phyloP scores from a whole-genome alignment of 768 basidiomycete species.

The Tylopilus vinaceipallidus region DNA sequence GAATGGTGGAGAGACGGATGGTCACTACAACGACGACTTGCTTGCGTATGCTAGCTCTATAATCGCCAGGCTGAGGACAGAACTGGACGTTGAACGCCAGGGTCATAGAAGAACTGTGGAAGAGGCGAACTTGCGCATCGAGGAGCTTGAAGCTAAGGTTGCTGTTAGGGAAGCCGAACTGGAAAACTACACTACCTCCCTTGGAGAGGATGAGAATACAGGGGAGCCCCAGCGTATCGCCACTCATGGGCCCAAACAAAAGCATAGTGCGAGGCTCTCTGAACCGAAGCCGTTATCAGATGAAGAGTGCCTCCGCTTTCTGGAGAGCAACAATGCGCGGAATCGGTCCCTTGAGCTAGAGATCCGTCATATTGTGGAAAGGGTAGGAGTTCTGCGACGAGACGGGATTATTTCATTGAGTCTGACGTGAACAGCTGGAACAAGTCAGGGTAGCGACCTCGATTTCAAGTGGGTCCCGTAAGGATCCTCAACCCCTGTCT shows the following conservation, averaged over 20 bases:
- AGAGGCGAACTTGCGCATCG: slow-evolving; percentile 40
- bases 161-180: slow-evolving; percentile 58
- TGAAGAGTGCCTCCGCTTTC: slow-evolving; percentile 40
- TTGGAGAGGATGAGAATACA: neutral
- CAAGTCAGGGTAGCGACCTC: slow-evolving; percentile 15
- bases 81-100: slow-evolving; percentile 44
- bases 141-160: slow-evolving; percentile 50
- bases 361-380: slow-evolving; percentile 37
- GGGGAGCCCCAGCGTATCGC: neutral
- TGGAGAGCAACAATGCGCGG: slow-evolving; percentile 37
- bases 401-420: neutral
- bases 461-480: neutral
- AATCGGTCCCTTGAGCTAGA: slow-evolving; percentile 47
- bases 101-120: slow-evolving; percentile 41
- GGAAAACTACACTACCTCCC: slow-evolving; percentile 33
- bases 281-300: slow-evolving; percentile 27
- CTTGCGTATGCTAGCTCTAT: slow-evolving; percentile 44
- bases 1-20: neutral
- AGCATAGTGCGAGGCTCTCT: slow-evolving; percentile 1
- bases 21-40: slow-evolving; percentile 25
- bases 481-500: neutral
- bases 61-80: slow-evolving; percentile 40
- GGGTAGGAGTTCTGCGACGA: slow-evolving; percentile 25
- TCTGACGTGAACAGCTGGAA: slow-evolving; percentile 18
- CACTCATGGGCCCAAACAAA: neutral